Base-by-base conservation (phyloP, 192 early-diverging fungal species). In the Rhizoclosmatium sp. region DNA sequence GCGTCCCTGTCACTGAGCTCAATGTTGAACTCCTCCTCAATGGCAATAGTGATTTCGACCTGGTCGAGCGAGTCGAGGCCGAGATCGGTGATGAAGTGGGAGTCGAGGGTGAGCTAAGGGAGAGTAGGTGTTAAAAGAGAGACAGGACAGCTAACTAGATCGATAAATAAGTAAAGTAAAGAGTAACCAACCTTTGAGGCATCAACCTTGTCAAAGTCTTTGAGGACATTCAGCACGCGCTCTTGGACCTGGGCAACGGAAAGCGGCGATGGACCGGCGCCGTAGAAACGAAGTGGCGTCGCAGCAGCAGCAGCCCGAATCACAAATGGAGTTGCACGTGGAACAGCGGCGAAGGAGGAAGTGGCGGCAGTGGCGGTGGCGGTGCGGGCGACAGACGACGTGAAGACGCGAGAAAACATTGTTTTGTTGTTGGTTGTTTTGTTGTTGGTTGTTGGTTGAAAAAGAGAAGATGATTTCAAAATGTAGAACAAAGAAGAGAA, bases 11-110 rank as follows among this genome's bases (percentile, higher is more conserved):
- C 98, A 66, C 95, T 92, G 81, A 99, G 93, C 87, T 99, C 98
- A 72, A 99, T 92, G 81, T 93, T 95, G 87, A 99, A 99, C 86
- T 99, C 98, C 82, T 99, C 98, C 86, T 99, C 98, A 76, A 99
- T 93, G 71, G 97, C 97, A 96, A 99, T 98, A 68, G 97, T 96
- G 67, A 99, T 95, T 87, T 99, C 98, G 40, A 99, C 96, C 65
- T 95, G 94, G 86, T 98, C 98, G 72, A 99, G 90, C 82, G 92
- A 94, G 86, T 99, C 98, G 65, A 99, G 86, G 16, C 95, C 95
- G 76, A 99, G 93, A 83, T 98, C 98, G 78, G 92, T 92, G 84
- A 91, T 87, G 84, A 99, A 99, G 82, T 93, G 91, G 16, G 98
- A 90, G 66, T 91, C 83, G 75, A 93, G 86, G 47, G 93, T 82